Conservation (phyloP, 1,139 yeast genomes). For the Arxiozyma heterogenica region DNA sequence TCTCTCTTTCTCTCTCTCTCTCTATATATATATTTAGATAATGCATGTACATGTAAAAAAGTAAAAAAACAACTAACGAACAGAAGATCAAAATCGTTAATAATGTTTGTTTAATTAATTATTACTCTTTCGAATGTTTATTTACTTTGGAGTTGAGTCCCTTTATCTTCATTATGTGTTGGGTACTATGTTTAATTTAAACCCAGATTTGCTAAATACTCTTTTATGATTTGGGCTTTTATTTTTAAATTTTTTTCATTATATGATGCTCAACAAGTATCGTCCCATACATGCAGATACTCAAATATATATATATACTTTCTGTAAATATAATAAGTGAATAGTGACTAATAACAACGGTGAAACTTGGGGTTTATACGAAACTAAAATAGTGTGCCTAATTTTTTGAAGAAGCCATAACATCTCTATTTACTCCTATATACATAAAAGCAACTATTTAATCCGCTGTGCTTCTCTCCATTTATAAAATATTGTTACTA, state of each 20-base stretch:
- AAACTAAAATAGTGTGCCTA: neutral
- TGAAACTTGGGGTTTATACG: neutral
- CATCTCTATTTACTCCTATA: neutral
- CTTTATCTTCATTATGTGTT: neutral
- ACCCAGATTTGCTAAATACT: neutral
- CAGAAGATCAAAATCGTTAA: neutral
- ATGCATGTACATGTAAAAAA: neutral
- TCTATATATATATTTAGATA: too few species aligned
- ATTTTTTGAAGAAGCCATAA: neutral
- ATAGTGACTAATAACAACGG: neutral
- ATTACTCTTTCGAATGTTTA: neutral
- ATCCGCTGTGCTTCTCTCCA: neutral
- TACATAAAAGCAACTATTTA: neutral
- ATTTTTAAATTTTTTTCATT: neutral
- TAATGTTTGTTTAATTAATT: too few species aligned
- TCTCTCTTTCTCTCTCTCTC: neutral
- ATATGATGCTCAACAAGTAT: neutral
- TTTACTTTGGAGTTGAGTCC: neutral
- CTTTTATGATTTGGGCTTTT: too few species aligned
- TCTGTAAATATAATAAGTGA: neutral
- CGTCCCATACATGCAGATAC: neutral
- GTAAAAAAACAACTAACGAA: neutral
- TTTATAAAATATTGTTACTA: neutral
- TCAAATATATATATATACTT: neutral
- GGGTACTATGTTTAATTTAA: neutral